Evolutionary conservation across 192 early-diverging fungal genomes (phyloP).

Genomic region (Linnemannia exigua): DNA sequence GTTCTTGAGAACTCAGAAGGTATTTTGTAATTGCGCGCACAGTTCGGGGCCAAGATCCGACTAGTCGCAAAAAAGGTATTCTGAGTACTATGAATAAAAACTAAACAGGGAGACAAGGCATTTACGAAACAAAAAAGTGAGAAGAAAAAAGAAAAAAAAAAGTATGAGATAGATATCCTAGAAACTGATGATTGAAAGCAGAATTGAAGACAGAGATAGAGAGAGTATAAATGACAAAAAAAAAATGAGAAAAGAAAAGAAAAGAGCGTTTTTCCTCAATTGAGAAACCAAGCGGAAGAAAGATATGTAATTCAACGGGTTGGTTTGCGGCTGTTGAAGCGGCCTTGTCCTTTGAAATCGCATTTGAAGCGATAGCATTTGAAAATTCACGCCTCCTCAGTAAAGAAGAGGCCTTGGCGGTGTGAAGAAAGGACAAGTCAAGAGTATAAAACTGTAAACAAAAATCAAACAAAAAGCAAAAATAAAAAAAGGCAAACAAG

Average conservation of each 20-base stretch:
- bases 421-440: constrained; percentile 51
- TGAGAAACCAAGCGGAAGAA: constrained; percentile 53
- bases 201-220: background rate
- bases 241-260: constrained; percentile 24
- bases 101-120: constrained; percentile 57
- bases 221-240: background rate
- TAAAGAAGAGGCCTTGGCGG: constrained; percentile 39
- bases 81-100: constrained; percentile 19
- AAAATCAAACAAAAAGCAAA: constrained; percentile 5
- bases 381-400: constrained; percentile 32
- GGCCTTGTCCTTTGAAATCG: constrained; percentile 49
- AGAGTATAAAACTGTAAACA: constrained; percentile 48
- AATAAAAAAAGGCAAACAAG: background rate
- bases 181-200: background rate
- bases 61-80: constrained; percentile 48
- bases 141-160: constrained; percentile 21
- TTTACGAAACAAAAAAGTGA: constrained; percentile 44
- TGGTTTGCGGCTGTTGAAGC: constrained; percentile 59
- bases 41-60: constrained; percentile 44
- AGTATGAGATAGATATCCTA: background rate
- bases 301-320: constrained; percentile 18
- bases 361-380: constrained; percentile 6
- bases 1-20: constrained; percentile 23
- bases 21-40: constrained; percentile 41
- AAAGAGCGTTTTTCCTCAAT: constrained; percentile 43